Evolutionary conservation across 2,329 filamentous ascomycete genomes (phyloP), one percentile per base, ranked within the genome.

Genomic region (Claviceps lovelessii): DNA sequence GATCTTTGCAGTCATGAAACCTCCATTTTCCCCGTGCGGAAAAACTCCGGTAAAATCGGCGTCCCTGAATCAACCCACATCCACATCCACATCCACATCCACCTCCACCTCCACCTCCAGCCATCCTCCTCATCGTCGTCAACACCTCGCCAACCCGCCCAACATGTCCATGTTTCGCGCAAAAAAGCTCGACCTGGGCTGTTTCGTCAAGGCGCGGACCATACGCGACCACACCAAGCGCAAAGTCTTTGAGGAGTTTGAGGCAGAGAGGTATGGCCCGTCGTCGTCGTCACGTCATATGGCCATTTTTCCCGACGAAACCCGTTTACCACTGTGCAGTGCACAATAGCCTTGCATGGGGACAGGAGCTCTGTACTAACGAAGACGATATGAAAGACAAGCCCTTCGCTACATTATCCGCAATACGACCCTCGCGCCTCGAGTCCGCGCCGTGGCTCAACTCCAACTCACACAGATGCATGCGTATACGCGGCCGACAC

Each of bases 171-270:
- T 90, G 75, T 96, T 95, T 73, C 79, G 90, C 63, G 78, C 90
- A 37, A 95, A 95, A 73, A 90, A 84, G 76, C 83, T 96, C 62
- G 90, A 97, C 63, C 74, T 97, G 62, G 84, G 86, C 68, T 88
- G 88, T 68, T 95, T 87, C 67, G 72, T 94, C 73, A 96, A 96
- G 67, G 81, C 85, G 68, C 85, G 85, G 61, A 80, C 88, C 61
- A 86, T 98, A 68, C 88, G 93, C 64, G 93, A 98, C 72, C 89
- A 97, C 74, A 90, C 90, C 54, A 98, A 97, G 81, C 86, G 93
- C 65, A 91, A 94, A 74, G 88, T 90, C 56, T 96, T 90, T 65
- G 86, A 86, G 67, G 78, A 89, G 68, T 76, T 85, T 67, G 93
- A 98, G 75, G 82, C 90, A 5, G 86, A 96, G 73, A 85, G 91